Evolutionary conservation across 768 basidiomycete genomes (phyloP), one percentile per base, ranked within the genome.

Genomic region (Naganishia vaughanmartiniae): DNA sequence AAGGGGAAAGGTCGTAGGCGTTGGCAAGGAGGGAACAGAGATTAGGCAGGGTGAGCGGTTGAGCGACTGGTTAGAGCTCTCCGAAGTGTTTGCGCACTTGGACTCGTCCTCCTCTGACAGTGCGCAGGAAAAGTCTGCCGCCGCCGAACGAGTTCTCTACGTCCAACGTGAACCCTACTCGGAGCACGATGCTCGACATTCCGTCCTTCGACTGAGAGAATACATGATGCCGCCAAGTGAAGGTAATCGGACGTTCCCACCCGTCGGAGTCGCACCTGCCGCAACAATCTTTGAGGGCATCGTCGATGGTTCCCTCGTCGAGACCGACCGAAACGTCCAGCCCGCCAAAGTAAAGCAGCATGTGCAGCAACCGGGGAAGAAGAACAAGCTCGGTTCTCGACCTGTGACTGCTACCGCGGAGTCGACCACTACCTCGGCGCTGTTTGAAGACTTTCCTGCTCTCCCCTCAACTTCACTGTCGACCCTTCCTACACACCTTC

Each of bases 121-220:
- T 36, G 75, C 75, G 34, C 74, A 71, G n/a, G 75, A 77, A 55
- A 60, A n/a, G n/a, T n/a, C 28, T 4, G 71, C 55, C 2, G 65
- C 72, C 56, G 68, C 54, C 46, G 77, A 80, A 69, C 73, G 81
- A 39, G 77, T 82, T 2, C 71, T 84, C 53, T 81, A 81, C 73
- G 81, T 83, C n/a, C 77, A 82, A 19, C 70, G 76, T 63, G 83
- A 82, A 69, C 80, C 83, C 1, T 84, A 80, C 74, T 78, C 81
- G 24, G 81, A 82, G 56, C 77, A 79, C 31, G 75, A 80, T 24
- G 83, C 82, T 57, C 77, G 83, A 21, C 77, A 79, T n/a, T 78
- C 82, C 54, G 75, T 84, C 33, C 75, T 83, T n/a, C 77, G 82
- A 15, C 70, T 82, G 54, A 67, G 78, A 30, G 81, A 82, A 65